These are phyloP conservation scores for Flaveria sonorensis DNA, from an alignment of 129 eudicot species.

Conservation along the genomic window DNA sequence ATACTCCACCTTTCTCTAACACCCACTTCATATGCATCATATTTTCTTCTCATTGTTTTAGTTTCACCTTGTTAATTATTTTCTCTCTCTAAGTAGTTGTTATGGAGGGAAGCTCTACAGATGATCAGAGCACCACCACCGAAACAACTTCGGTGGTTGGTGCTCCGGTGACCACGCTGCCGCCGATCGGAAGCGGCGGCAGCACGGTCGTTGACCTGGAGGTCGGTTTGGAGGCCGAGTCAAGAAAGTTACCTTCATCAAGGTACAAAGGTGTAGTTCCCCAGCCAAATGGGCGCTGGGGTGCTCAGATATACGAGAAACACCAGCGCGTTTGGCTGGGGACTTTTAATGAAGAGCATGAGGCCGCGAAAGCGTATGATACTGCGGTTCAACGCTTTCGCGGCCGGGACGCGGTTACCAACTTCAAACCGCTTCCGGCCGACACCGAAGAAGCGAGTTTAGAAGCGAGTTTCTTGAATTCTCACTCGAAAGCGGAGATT, in stretches of 20 bases:
- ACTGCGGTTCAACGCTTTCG: conserved; percentile 85
- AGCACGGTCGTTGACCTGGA: conserved; percentile 62
- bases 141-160: conserved; percentile 44
- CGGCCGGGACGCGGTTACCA: conserved; percentile 85
- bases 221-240: conserved; percentile 67
- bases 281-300: conserved; percentile 96
- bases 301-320: conserved; percentile 95
- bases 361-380: conserved; percentile 88
- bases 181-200: conserved; percentile 58
- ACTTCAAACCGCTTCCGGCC: conserved; percentile 59
- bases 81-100: conserved; percentile 17
- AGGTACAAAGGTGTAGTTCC: conserved; percentile 89
- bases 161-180: conserved; percentile 43
- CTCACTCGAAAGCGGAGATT: conserved; percentile 77
- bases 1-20: conserved; percentile 43
- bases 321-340: conserved; percentile 95
- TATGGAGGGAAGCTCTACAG: conserved; percentile 65
- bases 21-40: conserved; percentile 29
- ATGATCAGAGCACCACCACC: conserved; percentile 65
- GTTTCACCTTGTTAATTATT: too few relatives aligned
- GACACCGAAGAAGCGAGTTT: conserved; percentile 32
- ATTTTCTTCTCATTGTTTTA: background rate
- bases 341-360: conserved; percentile 75
- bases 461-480: conserved; percentile 54
- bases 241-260: conserved; percentile 77